phyloP scores from a whole-genome alignment of 306 rosid species.

The Prinsepia uniflora region DNA sequence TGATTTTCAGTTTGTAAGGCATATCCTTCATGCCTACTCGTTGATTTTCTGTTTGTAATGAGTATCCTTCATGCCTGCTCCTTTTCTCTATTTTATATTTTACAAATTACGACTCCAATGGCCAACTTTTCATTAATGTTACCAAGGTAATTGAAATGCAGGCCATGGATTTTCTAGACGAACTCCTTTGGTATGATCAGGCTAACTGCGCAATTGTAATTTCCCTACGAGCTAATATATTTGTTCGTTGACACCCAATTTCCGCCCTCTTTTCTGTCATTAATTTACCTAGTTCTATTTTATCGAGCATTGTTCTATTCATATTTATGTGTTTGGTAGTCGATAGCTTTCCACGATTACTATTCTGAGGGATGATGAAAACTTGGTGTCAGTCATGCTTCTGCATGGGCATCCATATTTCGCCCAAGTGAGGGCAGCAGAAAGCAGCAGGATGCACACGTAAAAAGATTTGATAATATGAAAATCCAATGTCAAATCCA shows the following conservation, averaged over 20 bases:
- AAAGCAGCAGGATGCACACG: slow-evolving; percentile 85
- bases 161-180: slow-evolving; percentile 98
- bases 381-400: not conserved
- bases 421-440: slow-evolving; percentile 93
- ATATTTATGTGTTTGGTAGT: not conserved
- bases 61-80: no score
- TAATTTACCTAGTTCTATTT: not conserved
- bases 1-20: no score
- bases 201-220: slow-evolving; percentile 97
- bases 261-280: not conserved
- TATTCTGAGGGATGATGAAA: slow-evolving; percentile 13
- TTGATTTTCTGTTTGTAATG: not conserved
- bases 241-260: not conserved
- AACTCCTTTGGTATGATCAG: slow-evolving; percentile 91
- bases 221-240: slow-evolving; percentile 2
- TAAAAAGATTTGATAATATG: slow-evolving; percentile 26
- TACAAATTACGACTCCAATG: slow-evolving; percentile 8
- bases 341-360: not conserved
- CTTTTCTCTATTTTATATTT: not conserved
- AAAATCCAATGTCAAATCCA: no score
- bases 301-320: not conserved
- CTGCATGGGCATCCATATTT: slow-evolving; percentile 81
- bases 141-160: slow-evolving; percentile 29
- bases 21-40: no score
- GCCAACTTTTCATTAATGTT: slow-evolving; percentile 13